These are phyloP conservation scores for Pueraria montana DNA, from an alignment of 306 rosid genomes.

Conservation along the genomic window DNA sequence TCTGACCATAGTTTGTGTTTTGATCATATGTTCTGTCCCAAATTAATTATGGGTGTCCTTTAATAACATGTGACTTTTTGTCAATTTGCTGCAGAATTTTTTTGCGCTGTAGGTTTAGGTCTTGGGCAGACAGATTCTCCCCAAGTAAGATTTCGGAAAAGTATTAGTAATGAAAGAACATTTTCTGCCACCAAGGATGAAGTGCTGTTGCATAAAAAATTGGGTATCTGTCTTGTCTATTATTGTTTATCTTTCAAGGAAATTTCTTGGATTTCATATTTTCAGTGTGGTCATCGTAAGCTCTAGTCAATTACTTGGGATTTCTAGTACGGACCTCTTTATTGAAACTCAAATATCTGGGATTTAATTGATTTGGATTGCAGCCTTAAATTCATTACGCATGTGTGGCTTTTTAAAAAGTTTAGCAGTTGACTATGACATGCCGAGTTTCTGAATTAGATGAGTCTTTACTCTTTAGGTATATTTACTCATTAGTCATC, in stretches of 20 bases:
- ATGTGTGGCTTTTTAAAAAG: slow-evolving; percentile 26
- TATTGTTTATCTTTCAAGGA: slow-evolving; percentile 14
- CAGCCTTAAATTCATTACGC: slow-evolving; percentile 18
- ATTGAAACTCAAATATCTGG: slow-evolving; percentile 25
- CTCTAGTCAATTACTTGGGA: slow-evolving; percentile 31
- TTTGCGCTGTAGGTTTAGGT: slow-evolving; percentile 91
- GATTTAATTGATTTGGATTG: slow-evolving; percentile 31
- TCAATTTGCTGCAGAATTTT: slow-evolving; percentile 75
- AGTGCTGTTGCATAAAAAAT: slow-evolving; percentile 58
- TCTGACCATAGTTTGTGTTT: slow-evolving; percentile 3
- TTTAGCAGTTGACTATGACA: slow-evolving; percentile 36
- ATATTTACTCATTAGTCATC: slow-evolving; percentile 20
- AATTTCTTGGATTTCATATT: slow-evolving; percentile 6
- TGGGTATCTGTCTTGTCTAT: slow-evolving; percentile 62
- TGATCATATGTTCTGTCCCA: slow-evolving; percentile 26
- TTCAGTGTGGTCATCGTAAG: slow-evolving; percentile 6
- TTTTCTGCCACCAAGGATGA: slow-evolving; percentile 86
- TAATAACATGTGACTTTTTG: slow-evolving; percentile 35
- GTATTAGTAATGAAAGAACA: slow-evolving; percentile 94
- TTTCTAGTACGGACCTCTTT: background rate
- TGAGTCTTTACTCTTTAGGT: slow-evolving; percentile 14
- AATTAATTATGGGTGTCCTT: slow-evolving; percentile 24
- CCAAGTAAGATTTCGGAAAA: slow-evolving; percentile 75
- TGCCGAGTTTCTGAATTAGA: slow-evolving; percentile 16
- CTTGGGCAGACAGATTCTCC: slow-evolving; percentile 81